Percentiles rank a stretch among this genome's conserved stretches.
phyloP scores from a whole-genome alignment of 2,329 filamentous ascomycete genomes.

The Chalaropsis thielavioides region DNA sequence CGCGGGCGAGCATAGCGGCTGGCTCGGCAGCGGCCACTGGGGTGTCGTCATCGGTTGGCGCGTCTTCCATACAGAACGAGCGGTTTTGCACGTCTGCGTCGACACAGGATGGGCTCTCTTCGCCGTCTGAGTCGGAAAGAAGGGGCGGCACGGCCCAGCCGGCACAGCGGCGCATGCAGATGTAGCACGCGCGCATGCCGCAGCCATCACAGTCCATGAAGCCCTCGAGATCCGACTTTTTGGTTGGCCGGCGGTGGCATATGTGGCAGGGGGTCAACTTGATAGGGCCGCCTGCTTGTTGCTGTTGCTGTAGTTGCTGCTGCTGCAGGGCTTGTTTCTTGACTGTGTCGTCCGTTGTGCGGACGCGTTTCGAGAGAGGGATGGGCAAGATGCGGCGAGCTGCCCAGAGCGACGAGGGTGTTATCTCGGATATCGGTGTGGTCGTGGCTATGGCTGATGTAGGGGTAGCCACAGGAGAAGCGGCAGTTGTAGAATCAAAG shows the following conservation, averaged over 20 bases:
- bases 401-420: background rate
- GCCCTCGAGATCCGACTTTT: constrained; percentile 50
- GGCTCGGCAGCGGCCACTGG: too few species aligned
- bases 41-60: background rate
- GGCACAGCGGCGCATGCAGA: constrained; percentile 52
- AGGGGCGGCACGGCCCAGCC: constrained; percentile 28
- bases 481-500: background rate
- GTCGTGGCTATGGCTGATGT: background rate
- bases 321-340: background rate
- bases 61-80: background rate
- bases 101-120: background rate
- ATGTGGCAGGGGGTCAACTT: constrained; percentile 47
- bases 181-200: constrained; percentile 46
- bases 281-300: background rate
- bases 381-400: constrained; percentile 7
- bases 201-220: constrained; percentile 52
- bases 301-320: constrained; percentile 19
- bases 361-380: background rate
- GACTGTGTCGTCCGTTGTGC: background rate
- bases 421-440: background rate
- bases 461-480: background rate
- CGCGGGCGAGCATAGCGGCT: too few species aligned
- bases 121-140: background rate
- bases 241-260: constrained; percentile 50
- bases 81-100: background rate